Percentiles rank a stretch among this genome's conserved stretches.
Conservation (phyloP, 805 yeast genomes). For the Yamadazyma sp. region DNA sequence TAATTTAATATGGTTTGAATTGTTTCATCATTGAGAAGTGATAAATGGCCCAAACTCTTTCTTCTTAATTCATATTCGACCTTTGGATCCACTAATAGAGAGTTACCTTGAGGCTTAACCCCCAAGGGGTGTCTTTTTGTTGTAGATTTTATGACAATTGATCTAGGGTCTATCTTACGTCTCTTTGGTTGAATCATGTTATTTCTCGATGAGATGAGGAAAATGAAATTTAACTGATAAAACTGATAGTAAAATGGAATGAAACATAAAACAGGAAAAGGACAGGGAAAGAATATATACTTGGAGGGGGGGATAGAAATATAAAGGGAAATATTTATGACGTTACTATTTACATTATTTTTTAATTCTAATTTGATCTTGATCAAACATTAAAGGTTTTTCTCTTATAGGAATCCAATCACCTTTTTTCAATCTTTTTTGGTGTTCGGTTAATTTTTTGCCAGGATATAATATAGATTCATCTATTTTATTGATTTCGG, state of each 20-base stretch:
- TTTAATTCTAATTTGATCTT: conserved; percentile 20
- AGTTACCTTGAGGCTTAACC: conserved; percentile 74
- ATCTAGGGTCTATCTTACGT: conserved; percentile 11
- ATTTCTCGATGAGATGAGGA: neutral
- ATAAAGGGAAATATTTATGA: neutral
- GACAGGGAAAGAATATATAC: neutral
- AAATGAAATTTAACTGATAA: no score
- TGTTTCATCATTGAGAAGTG: conserved; percentile 60
- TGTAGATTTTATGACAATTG: conserved; percentile 20
- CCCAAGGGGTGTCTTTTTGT: conserved; percentile 64
- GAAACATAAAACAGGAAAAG: neutral
- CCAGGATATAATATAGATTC: conserved; percentile 72
- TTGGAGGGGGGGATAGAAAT: neutral
- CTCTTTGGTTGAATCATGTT: conserved; percentile 1
- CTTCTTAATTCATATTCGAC: conserved; percentile 15
- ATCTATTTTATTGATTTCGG: conserved; percentile 56
- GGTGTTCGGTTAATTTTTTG: conserved; percentile 43
- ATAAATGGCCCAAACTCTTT: conserved; percentile 52
- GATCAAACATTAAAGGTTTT: conserved; percentile 35
- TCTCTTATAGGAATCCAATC: conserved; percentile 47
- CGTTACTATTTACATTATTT: conserved; percentile 7
- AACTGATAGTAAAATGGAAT: neutral
- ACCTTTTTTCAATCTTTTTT: conserved; percentile 28
- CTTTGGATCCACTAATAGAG: conserved; percentile 28
- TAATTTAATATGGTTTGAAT: conserved; percentile 40